Conservation (phyloP, 257 asterid genomes). For the Scutellaria galericulata region DNA sequence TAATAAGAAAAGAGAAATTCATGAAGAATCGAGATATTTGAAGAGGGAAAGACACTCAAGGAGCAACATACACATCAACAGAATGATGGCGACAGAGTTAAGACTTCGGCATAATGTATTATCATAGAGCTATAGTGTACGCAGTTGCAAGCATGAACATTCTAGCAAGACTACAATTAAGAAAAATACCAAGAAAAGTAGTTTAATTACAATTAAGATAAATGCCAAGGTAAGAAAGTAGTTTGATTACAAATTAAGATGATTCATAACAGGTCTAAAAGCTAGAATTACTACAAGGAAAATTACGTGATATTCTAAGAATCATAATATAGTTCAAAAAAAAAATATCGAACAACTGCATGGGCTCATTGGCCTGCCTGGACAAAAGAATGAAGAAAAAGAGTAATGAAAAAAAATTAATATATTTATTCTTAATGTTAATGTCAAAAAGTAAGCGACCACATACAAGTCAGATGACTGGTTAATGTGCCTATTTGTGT, state of each 20-base stretch:
- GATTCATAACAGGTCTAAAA: background rate
- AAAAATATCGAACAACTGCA: too few relatives aligned
- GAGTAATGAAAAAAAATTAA: background rate
- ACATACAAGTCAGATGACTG: background rate
- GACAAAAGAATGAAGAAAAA: background rate
- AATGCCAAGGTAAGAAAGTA: background rate
- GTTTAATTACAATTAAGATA: background rate
- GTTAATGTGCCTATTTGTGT: background rate
- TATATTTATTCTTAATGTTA: background rate
- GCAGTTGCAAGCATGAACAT: background rate
- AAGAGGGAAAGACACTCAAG: background rate
- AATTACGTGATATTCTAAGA: too few relatives aligned
- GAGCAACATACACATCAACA: background rate
- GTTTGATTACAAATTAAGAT: background rate
- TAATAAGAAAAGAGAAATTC: slow-evolving; percentile 32
- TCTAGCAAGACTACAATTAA: background rate
- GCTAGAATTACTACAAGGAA: slow-evolving; percentile 1
- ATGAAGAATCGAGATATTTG: background rate
- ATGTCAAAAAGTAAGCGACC: background rate
- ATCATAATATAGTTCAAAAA: background rate
- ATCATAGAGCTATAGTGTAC: background rate
- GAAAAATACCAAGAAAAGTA: background rate
- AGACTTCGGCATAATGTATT: background rate
- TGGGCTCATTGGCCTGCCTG: background rate
- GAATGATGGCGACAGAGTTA: background rate